phyloP scores from a whole-genome alignment of 192 early-diverging fungal species.

The Kickxella alabastrina region DNA sequence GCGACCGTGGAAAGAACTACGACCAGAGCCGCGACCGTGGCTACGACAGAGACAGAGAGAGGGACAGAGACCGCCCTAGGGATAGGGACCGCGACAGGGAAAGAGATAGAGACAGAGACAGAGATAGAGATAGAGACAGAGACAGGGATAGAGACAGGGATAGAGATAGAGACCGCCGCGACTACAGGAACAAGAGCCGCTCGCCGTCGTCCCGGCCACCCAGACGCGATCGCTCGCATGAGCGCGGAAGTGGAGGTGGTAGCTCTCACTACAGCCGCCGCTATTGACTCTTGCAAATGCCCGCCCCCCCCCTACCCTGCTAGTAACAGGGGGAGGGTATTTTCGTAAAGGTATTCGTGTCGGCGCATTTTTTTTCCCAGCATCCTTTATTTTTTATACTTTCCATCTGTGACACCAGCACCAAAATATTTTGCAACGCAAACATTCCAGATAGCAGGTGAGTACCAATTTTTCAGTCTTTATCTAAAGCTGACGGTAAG shows the following conservation, averaged over 20 bases:
- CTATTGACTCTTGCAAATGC: constrained; percentile 5
- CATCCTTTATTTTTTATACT: constrained; percentile 3
- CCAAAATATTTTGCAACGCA: too few relatives aligned
- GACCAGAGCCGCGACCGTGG: constrained; percentile 1
- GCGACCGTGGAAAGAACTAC: constrained; percentile 17
- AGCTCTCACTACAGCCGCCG: constrained; percentile 32
- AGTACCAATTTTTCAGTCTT: too few relatives aligned
- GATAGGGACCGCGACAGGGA: constrained; percentile 8
- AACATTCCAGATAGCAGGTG: too few relatives aligned
- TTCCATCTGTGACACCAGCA: too few relatives aligned
- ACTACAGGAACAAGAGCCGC: constrained; percentile 45
- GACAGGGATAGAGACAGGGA: constrained; percentile 12
- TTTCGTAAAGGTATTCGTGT: too few relatives aligned
- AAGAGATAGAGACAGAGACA: constrained; percentile 2
- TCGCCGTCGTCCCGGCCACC: constrained; percentile 34
- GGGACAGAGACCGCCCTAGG: constrained; percentile 12
- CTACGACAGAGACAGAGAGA: constrained; percentile 1
- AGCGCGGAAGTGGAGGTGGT: constrained; percentile 18
- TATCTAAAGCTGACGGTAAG: too few relatives aligned
- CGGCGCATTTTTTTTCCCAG: too few relatives aligned
- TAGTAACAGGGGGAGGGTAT: too few relatives aligned
- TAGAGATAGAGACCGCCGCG: constrained; percentile 5
- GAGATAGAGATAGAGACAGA: constrained; percentile 3
- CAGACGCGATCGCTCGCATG: constrained; percentile 44
- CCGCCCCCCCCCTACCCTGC: too few relatives aligned